Conservation (phyloP, 2,329 filamentous ascomycete species). For the Xylariomycetidae sp. region DNA sequence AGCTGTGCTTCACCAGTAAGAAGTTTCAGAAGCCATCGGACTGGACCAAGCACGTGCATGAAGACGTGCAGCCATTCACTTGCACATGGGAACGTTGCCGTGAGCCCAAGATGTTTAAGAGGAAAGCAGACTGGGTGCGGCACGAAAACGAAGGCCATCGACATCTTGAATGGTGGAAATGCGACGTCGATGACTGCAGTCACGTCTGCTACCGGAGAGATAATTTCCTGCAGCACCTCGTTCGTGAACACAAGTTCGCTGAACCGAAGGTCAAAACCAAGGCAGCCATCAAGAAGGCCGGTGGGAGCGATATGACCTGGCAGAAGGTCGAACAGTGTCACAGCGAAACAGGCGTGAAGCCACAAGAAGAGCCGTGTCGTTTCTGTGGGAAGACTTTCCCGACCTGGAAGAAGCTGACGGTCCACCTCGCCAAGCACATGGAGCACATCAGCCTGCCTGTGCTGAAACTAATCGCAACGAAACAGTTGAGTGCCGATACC, state of each 20-base stretch:
- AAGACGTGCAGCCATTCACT: slow-evolving; percentile 88
- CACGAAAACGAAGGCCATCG: slow-evolving; percentile 90
- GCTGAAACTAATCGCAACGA: slow-evolving; percentile 51
- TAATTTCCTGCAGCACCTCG: slow-evolving; percentile 88
- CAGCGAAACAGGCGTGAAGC: slow-evolving; percentile 56
- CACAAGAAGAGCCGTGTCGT: slow-evolving; percentile 73
- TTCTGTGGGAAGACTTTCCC: slow-evolving; percentile 79
- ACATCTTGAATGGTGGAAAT: slow-evolving; percentile 87
- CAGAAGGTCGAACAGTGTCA: slow-evolving; percentile 73
- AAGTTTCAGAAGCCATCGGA: slow-evolving; percentile 87
- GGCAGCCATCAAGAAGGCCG: slow-evolving; percentile 55
- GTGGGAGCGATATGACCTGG: slow-evolving; percentile 62
- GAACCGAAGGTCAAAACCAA: slow-evolving; percentile 78
- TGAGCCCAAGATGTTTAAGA: slow-evolving; percentile 87
- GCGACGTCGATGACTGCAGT: slow-evolving; percentile 71
- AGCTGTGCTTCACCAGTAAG: slow-evolving; percentile 78
- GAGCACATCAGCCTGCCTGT: slow-evolving; percentile 84
- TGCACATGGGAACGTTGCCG: slow-evolving; percentile 81
- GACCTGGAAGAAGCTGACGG: slow-evolving; percentile 88
- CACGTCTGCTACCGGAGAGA: slow-evolving; percentile 84
- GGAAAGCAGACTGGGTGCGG: slow-evolving; percentile 92
- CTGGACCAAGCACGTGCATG: slow-evolving; percentile 95
- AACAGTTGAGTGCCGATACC: slow-evolving; percentile 52
- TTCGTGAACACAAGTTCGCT: slow-evolving; percentile 80
- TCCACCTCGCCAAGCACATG: slow-evolving; percentile 94